These are phyloP conservation scores for Nothomitra cinnamomea DNA, from an alignment of 2,329 filamentous ascomycete genomes.

Conservation along the genomic window DNA sequence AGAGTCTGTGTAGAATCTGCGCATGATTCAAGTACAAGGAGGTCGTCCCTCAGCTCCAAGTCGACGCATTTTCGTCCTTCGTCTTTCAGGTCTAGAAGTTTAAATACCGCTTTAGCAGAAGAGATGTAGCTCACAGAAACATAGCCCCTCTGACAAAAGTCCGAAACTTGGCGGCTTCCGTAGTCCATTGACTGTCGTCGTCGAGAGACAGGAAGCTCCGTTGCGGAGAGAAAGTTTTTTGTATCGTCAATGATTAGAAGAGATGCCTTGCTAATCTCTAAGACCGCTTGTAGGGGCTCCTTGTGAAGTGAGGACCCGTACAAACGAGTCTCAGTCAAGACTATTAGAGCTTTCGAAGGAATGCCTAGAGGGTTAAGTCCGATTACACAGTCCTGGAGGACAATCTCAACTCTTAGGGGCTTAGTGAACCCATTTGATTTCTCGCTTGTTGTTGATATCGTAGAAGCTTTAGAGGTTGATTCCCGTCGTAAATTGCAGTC, in stretches of 20 bases:
- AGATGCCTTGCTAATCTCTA: slow-evolving; percentile 64
- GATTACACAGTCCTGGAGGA: slow-evolving; percentile 63
- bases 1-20: slow-evolving; percentile 94
- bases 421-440: slow-evolving; percentile 24
- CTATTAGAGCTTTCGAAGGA: slow-evolving; percentile 58
- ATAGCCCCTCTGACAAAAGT: slow-evolving; percentile 48
- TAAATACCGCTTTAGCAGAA: slow-evolving; percentile 52
- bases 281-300: slow-evolving; percentile 41
- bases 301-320: slow-evolving; percentile 49
- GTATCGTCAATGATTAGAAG: slow-evolving; percentile 70
- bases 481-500: not conserved
- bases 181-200: slow-evolving; percentile 14
- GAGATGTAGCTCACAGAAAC: slow-evolving; percentile 80
- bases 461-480: not conserved
- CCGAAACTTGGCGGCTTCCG: slow-evolving; percentile 28
- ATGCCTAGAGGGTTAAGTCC: slow-evolving; percentile 69
- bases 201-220: not conserved
- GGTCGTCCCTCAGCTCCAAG: slow-evolving; percentile 66
- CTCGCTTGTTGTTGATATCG: not conserved
- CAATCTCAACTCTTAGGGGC: slow-evolving; percentile 53
- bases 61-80: slow-evolving; percentile 52
- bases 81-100: slow-evolving; percentile 36
- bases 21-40: slow-evolving; percentile 85
- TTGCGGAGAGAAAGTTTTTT: slow-evolving; percentile 22
- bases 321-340: slow-evolving; percentile 62